Percentiles rank a stretch among this genome's conserved stretches.
Evolutionary conservation across 306 rosid genomes (phyloP).

Genomic region (Malus sieversii): DNA sequence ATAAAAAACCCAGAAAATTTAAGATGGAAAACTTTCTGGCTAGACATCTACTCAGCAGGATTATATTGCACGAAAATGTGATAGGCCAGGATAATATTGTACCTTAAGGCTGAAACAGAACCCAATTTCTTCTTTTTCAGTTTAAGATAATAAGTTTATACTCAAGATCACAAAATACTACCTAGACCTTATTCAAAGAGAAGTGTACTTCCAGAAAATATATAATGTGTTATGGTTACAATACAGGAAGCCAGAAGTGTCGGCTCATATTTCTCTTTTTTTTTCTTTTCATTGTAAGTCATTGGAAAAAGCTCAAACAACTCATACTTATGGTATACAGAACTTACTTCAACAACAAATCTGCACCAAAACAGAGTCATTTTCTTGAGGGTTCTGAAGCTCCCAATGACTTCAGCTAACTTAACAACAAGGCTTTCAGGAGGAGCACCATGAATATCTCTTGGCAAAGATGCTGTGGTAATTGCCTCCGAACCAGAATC

Average conservation of each 20-base stretch:
- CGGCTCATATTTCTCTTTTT: not conserved
- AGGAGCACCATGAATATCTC: slow-evolving; percentile 96
- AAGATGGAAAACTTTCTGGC: not conserved
- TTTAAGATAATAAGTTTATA: not conserved
- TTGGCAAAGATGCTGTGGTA: slow-evolving; percentile 46
- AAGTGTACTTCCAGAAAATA: not conserved
- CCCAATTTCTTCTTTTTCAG: not conserved
- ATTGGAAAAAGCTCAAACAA: slow-evolving; percentile 13
- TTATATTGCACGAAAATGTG: not conserved
- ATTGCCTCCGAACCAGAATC: slow-evolving; percentile 42
- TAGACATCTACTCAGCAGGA: slow-evolving; percentile 10
- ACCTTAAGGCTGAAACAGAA: not conserved
- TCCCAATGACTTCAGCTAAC: slow-evolving; percentile 86
- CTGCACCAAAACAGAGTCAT: slow-evolving; percentile 88
- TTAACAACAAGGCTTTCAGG: slow-evolving; percentile 79
- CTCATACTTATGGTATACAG: slow-evolving; percentile 12
- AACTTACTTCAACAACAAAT: slow-evolving; percentile 74
- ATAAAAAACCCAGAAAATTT: not conserved
- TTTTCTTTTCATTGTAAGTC: slow-evolving; percentile 3
- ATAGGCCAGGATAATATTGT: not conserved
- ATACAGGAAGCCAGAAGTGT: slow-evolving; percentile 1
- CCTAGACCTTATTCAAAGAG: not conserved
- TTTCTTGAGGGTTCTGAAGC: slow-evolving; percentile 59
- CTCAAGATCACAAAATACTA: not conserved
- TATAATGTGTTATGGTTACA: not conserved